Evolutionary conservation across 2,329 filamentous ascomycete species (phyloP), one percentile per base, ranked within the genome.

Genomic region (Alternaria conjuncta): DNA sequence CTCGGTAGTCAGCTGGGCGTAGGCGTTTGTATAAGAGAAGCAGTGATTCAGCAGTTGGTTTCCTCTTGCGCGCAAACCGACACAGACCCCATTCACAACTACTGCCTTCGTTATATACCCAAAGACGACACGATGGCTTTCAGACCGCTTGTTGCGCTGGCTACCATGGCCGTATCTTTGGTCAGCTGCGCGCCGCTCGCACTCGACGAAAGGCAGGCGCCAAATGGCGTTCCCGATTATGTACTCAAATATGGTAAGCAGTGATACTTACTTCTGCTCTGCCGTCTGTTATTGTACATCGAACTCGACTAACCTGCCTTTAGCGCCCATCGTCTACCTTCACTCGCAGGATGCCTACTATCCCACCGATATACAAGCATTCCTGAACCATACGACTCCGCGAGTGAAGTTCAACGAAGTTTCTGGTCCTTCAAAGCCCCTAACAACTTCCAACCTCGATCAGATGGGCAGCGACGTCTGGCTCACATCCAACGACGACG

Each of bases 261-360:
- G 11, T 36, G 23, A 12, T 28, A 13, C 11, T 4, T 15, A 15
- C 10, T 10, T 36, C 30, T 20, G 8, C 32, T 60, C 2, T 4
- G 20, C 2, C 6, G 20, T 56, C 28, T 18, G 23, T 20, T 21
- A 25, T 18, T 6, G 28, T 21, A 36, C 15, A 25, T 18, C 3
- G 10, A 44, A 20, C 32, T 20, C 13, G 4, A 44, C 66, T 73
- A 30, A 76, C 46, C n/a, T n/a, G n/a, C n/a, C 11, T 20, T 43
- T 55, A 80, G 83, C 83, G 12, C 83, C 84, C 1, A 66, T 84
- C 10, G 79, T 84, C 32, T 82, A 82, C 61, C 78, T 85, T 7
- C 76, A 83, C 71, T 78, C 79, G 8, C 62, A 69, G 23, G 83
- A 85, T 13, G 67, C 69, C 13, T 84, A 84, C 66, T 68, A 75